Conservation (phyloP, 148 eudicot genomes). For the Rhododendron molle region DNA sequence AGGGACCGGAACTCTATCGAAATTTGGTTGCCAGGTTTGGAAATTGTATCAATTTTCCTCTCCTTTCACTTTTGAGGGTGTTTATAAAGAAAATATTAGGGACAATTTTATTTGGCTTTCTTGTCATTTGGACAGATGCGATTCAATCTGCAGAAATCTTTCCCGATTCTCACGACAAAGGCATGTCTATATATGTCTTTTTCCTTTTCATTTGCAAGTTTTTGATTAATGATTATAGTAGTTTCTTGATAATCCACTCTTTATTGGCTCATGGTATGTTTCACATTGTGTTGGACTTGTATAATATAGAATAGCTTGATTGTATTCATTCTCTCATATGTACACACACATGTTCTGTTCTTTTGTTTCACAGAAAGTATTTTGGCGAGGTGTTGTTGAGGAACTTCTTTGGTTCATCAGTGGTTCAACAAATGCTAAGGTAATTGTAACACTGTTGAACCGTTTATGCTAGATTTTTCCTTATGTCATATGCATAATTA, state of each 20-base stretch:
- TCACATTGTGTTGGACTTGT: neutral
- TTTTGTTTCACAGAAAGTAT: constrained; percentile 57
- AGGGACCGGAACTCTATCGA: constrained; percentile 83
- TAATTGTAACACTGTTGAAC: constrained; percentile 16
- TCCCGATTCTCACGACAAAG: constrained; percentile 76
- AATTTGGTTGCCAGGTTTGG: constrained; percentile 92
- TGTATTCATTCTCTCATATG: constrained; percentile 1
- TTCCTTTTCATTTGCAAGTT: neutral
- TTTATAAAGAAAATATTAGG: neutral
- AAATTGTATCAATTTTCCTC: neutral
- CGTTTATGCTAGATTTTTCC: neutral
- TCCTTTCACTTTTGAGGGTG: neutral
- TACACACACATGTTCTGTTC: constrained; percentile 3
- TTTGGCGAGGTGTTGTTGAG: constrained; percentile 97
- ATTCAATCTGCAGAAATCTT: constrained; percentile 79
- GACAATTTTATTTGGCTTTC: neutral
- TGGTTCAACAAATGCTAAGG: constrained; percentile 97
- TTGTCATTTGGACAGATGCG: constrained; percentile 57
- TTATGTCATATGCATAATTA: neutral
- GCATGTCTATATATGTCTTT: constrained; percentile 17
- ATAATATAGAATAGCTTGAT: neutral
- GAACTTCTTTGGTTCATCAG: constrained; percentile 96
- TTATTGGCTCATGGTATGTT: neutral
- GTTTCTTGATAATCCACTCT: neutral
- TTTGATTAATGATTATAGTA: neutral